These are phyloP conservation scores for Pelargonium nanum DNA, from an alignment of 345 rosid species.

Conservation along the genomic window DNA sequence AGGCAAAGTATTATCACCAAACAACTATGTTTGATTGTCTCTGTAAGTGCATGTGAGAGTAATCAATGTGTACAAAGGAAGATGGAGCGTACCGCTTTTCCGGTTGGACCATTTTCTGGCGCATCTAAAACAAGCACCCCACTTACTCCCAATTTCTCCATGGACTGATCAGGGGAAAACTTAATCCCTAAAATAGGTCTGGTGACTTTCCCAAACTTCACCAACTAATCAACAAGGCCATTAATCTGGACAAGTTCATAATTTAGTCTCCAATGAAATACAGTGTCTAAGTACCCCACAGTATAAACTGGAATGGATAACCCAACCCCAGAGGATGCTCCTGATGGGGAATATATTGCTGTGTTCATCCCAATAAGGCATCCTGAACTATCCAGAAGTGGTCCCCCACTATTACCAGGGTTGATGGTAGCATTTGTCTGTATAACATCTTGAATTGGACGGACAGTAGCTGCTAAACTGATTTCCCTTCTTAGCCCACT, in stretches of 20 bases:
- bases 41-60: neutral
- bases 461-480: slow-evolving; percentile 96
- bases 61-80: slow-evolving; percentile 1
- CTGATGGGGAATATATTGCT: slow-evolving; percentile 96
- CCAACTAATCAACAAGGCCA: slow-evolving; percentile 88
- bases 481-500: slow-evolving; percentile 95
- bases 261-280: too few species aligned
- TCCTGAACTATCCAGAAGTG: slow-evolving; percentile 92
- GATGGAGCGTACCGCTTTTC: slow-evolving; percentile 66
- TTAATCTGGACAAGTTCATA: slow-evolving; percentile 45
- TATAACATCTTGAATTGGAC: slow-evolving; percentile 97
- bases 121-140: slow-evolving; percentile 98
- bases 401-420: slow-evolving; percentile 98
- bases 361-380: slow-evolving; percentile 86
- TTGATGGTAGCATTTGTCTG: slow-evolving; percentile 97
- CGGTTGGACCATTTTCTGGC: slow-evolving; percentile 86
- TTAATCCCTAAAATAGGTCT: slow-evolving; percentile 90
- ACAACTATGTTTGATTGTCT: neutral
- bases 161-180: slow-evolving; percentile 97
- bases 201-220: slow-evolving; percentile 77
- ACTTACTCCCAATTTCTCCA: slow-evolving; percentile 85
- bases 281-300: slow-evolving; percentile 30
- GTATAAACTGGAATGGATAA: slow-evolving; percentile 97
- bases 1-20: too few species aligned
- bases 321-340: slow-evolving; percentile 98